Percentiles rank a stretch among this genome's conserved stretches.
Conservation (phyloP, 805 yeast species). For the Kodamaea nitidulidarum region DNA sequence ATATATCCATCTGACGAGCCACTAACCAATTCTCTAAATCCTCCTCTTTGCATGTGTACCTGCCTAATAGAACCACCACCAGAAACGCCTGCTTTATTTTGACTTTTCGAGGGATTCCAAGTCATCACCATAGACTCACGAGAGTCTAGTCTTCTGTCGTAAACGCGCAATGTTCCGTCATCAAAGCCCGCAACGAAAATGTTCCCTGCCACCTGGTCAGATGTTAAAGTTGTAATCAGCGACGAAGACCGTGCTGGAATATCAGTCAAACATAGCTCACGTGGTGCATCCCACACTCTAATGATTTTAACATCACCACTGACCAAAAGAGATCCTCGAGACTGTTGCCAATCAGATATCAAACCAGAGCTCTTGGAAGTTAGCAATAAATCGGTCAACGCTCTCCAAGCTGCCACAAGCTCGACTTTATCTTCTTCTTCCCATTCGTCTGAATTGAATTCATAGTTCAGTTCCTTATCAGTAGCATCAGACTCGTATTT, state of each 20-base stretch:
- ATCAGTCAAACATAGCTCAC: constrained; percentile 81
- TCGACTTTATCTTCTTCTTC: constrained; percentile 37
- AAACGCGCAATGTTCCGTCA: constrained; percentile 84
- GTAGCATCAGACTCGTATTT: constrained; percentile 21
- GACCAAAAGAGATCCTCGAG: constrained; percentile 82
- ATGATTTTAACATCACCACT: constrained; percentile 94
- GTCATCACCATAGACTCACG: constrained; percentile 80
- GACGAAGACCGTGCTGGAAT: constrained; percentile 89
- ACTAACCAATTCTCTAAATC: constrained; percentile 81
- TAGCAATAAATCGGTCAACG: constrained; percentile 76
- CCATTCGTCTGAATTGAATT: constrained; percentile 14
- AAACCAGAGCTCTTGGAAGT: constrained; percentile 81
- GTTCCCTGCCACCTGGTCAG: constrained; percentile 94
- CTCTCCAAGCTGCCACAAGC: constrained; percentile 86
- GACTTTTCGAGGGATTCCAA: constrained; percentile 51
- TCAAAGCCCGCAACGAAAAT: constrained; percentile 87
- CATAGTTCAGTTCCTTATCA: constrained; percentile 6
- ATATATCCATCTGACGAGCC: constrained; percentile 81
- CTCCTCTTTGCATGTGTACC: constrained; percentile 96
- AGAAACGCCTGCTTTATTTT: constrained; percentile 14
- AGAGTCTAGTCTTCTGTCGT: constrained; percentile 82
- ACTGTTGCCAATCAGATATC: constrained; percentile 94
- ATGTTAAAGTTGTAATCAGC: constrained; percentile 82
- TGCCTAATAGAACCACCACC: constrained; percentile 60
- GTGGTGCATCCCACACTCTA: constrained; percentile 93